Conservation (phyloP, 179 eudicot species). For the Vitellaria paradoxa region DNA sequence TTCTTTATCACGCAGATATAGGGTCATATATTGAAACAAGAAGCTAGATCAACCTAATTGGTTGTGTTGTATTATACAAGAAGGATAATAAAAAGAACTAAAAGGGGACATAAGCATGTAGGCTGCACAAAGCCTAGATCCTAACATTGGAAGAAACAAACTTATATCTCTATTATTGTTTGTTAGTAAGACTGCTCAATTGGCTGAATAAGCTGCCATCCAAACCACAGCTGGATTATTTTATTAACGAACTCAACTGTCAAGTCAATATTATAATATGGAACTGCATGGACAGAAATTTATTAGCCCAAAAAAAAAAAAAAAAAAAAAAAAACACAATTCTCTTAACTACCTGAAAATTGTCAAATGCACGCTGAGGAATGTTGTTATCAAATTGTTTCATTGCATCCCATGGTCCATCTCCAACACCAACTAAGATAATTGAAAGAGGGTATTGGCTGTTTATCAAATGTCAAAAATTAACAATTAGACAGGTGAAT, state of each 20-base stretch:
- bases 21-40: neutral
- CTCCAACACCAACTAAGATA: conserved; percentile 82
- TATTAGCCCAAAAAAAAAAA: neutral
- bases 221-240: neutral
- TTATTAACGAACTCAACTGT: neutral
- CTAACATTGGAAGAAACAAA: neutral
- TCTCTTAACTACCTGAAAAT: conserved; percentile 63
- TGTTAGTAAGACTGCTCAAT: neutral
- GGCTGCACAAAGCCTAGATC: neutral
- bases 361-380: conserved; percentile 80
- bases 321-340: too few species aligned
- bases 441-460: conserved; percentile 81
- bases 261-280: neutral
- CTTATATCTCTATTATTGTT: neutral
- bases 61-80: neutral
- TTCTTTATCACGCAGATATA: too few species aligned
- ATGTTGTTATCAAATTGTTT: conserved; percentile 73
- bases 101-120: neutral
- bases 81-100: neutral
- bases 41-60: neutral
- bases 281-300: neutral
- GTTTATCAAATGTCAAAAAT: conserved; percentile 15
- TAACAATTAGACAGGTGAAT: neutral
- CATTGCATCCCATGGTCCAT: conserved; percentile 96
- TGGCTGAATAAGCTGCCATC: neutral